These are phyloP conservation scores for Rhodamnia rubescens DNA, from an alignment of 345 rosid species.

Conservation along the genomic window DNA sequence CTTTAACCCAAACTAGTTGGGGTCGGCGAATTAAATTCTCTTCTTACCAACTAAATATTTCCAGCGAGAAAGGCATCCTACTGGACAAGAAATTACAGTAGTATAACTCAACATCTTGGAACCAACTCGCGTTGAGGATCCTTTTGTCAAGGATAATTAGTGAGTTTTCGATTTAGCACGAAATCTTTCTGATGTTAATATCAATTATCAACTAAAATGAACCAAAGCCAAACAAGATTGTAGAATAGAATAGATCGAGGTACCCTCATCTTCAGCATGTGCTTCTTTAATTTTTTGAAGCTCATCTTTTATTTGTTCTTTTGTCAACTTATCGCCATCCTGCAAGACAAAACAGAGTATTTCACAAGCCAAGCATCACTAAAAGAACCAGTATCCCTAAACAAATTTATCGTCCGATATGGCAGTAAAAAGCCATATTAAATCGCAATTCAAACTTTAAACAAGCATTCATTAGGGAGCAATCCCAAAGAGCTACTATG, in stretches of 20 bases:
- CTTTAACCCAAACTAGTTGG: too few species aligned
- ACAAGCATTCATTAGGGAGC: not conserved
- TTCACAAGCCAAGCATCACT: not conserved
- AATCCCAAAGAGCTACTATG: not conserved
- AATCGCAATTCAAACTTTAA: not conserved
- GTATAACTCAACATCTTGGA: not conserved
- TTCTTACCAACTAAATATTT: not conserved
- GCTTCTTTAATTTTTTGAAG: slow-evolving; percentile 72
- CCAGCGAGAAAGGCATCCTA: not conserved
- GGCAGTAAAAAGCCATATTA: not conserved
- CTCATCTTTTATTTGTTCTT: slow-evolving; percentile 73
- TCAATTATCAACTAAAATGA: not conserved
- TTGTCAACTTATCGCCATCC: slow-evolving; percentile 77
- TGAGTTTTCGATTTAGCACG: not conserved
- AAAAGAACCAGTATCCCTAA: not conserved
- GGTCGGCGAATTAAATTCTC: not conserved
- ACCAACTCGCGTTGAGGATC: not conserved
- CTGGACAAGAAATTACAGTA: not conserved
- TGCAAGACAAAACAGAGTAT: slow-evolving; percentile 16
- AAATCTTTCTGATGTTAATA: not conserved
- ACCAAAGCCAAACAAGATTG: not conserved
- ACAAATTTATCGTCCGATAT: not conserved
- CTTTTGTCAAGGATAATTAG: not conserved
- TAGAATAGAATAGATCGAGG: not conserved
- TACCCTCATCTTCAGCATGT: slow-evolving; percentile 92